These are phyloP conservation scores for Sungouiozyma intestinalis DNA, from an alignment of 805 yeast species.

Conservation along the genomic window DNA sequence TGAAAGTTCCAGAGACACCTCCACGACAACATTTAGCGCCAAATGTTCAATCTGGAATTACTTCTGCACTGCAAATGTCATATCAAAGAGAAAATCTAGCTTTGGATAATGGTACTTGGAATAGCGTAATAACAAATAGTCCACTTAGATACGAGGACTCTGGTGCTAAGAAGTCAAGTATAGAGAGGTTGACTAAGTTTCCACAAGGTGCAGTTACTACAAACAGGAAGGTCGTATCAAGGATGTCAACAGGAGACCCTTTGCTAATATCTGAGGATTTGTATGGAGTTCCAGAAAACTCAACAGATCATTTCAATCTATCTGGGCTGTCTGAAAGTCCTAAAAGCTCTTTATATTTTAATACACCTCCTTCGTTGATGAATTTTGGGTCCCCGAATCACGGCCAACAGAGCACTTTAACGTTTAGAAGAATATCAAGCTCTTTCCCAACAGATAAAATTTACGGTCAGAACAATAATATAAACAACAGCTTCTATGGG, in stretches of 20 bases:
- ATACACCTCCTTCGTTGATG: slow-evolving; percentile 25
- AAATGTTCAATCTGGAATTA: background rate
- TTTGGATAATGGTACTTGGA: background rate
- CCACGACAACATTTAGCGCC: background rate
- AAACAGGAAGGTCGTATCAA: slow-evolving; percentile 18
- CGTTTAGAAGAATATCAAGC: slow-evolving; percentile 7
- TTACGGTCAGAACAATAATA: background rate
- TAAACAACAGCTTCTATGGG: background rate
- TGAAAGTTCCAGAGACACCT: slow-evolving; percentile 1
- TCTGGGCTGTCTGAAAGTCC: background rate
- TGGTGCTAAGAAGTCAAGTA: background rate
- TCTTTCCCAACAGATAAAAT: background rate
- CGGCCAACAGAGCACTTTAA: slow-evolving; percentile 7
- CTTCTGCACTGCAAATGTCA: background rate
- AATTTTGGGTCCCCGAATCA: slow-evolving; percentile 19
- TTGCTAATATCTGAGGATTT: slow-evolving; percentile 23
- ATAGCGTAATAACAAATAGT: background rate
- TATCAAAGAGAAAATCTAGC: background rate
- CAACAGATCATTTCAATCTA: background rate
- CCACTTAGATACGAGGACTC: background rate
- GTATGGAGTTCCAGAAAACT: background rate
- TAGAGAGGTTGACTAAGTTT: background rate
- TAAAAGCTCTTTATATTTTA: slow-evolving; percentile 7
- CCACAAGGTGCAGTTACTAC: background rate
- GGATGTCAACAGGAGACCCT: slow-evolving; percentile 25